Evolutionary conservation across 176 grass and related monocot genomes (phyloP), one percentile per base, ranked within the genome.

Genomic region (Tillandsia leiboldiana): DNA sequence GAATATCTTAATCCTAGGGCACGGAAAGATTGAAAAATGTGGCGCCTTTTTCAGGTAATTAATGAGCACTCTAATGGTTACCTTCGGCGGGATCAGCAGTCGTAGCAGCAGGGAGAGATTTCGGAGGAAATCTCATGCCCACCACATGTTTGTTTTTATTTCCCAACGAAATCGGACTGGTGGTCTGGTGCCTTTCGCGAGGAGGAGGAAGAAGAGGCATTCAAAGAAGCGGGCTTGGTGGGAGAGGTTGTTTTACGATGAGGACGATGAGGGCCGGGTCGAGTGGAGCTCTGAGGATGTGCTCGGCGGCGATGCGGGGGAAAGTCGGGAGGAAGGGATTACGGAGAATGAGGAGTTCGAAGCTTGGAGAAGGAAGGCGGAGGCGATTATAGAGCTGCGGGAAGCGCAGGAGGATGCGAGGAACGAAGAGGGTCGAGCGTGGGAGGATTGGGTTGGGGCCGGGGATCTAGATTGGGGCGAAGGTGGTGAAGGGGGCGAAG

Each of bases 331-430:
- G 51, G 79, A 75, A 9, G 67, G 67, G 17, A 59, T 76, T 69
- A 71, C 86, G 49, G 86, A 90, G 52, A 65, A 87, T 11, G 93
- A 92, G 52, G 92, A 90, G 82, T 97, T 92, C 2, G 79, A 92
- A 63, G 49, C 82, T 12, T 97, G 93, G 93, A 97, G 73, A 83
- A 92, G 79, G 29, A 87, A 82, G 26, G 86, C 93, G 1, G 89
- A 97, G 84, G 93, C 93, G 1, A 85, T 97, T 68, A 77, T 87
- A 5, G 93, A 97, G 74, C 81, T 92, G 15, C 72, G 84, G 57
- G 86, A 97, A 17, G 89, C 89, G 10, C 89, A 75, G 63, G 79
- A 90, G 76, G 83, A 83, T 59, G 89, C 73, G 12, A 75, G 78
- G 47, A 85, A 90, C 20, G 77, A 79, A 0, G 93, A 90, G 57